Evolutionary conservation across 306 rosid genomes (phyloP), one percentile per base, ranked within the genome.

Genomic region (Argentina anserina): DNA sequence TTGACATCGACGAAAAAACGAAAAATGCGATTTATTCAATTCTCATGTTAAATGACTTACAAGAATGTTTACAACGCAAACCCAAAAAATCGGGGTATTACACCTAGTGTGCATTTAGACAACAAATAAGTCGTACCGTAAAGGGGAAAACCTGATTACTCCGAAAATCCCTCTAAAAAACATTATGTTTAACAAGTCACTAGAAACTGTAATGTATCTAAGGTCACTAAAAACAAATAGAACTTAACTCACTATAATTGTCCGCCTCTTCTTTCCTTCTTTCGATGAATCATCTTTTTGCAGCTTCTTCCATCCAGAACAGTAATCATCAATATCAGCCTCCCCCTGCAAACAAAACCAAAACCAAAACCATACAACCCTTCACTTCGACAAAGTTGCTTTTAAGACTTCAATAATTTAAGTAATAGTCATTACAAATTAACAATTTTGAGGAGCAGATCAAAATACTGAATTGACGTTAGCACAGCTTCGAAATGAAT

Each of bases 311-410:
- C 90, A 86, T 67, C 98, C 96, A 43, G 98, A 91, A 81, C 97
- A 89, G 78, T 84, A 89, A 89, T 93, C 97, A 59, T 93, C 98
- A 11, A 93, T 86, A 81, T 93, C 98, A 42, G 96, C 98, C 49
- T 93, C 97, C 73, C 98, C 98, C 98, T 93, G 90, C 72, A 43
- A 81, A 61, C 67, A 47, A 50, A 69, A 62, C 76, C 71, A 47
- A 50, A 69, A 62, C 76, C 71, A 66, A 47, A 77, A 71, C n/a
- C 69, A 50, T 65, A 56, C 4, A 18, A 65, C 17, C 62, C 17
- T 71, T 61, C 41, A 2, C 17, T 46, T 37, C 46, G 12, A 47
- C 18, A 49, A 50, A 50, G 34, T 23, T 49, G 33, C 20, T 69
- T 34, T 49, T 12, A n/a, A 8, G 33, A 50, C 45, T 49, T 9